Conservation (phyloP, 768 basidiomycete genomes). For the Amanita pseudoporphyria region DNA sequence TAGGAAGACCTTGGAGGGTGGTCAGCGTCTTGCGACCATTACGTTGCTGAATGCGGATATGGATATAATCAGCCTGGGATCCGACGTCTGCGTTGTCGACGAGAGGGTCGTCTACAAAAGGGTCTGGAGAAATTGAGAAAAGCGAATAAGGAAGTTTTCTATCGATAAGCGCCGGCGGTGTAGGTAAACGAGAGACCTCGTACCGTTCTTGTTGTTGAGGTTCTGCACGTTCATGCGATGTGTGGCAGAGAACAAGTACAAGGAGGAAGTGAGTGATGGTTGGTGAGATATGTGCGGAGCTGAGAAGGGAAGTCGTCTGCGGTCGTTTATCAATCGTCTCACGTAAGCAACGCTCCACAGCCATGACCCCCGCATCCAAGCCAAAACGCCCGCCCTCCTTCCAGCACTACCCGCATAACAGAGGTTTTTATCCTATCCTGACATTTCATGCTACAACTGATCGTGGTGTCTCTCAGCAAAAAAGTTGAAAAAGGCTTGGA, state of each 20-base stretch:
- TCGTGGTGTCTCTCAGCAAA: constrained; percentile 40
- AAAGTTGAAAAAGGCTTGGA: constrained; percentile 74
- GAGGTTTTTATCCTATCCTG: constrained; percentile 34
- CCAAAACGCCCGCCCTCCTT: constrained; percentile 64
- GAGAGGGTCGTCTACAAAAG: constrained; percentile 91
- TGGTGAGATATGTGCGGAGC: constrained; percentile 13
- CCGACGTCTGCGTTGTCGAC: constrained; percentile 66
- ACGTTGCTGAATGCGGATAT: constrained; percentile 97
- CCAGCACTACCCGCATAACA: constrained; percentile 48
- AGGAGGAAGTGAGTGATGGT: constrained; percentile 38
- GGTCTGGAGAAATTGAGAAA: constrained; percentile 44
- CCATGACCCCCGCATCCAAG: constrained; percentile 18
- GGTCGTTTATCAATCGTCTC: constrained; percentile 14
- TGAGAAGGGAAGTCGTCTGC: constrained; percentile 20
- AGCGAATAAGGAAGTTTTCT: constrained; percentile 4
- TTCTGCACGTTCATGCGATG: constrained; percentile 96
- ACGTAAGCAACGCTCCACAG: neutral
- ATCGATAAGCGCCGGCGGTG: neutral
- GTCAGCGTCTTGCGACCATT: constrained; percentile 99
- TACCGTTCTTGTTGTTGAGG: constrained; percentile 73
- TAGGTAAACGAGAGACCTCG: constrained; percentile 15
- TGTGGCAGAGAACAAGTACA: constrained; percentile 23
- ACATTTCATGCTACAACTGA: neutral
- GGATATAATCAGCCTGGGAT: constrained; percentile 77
- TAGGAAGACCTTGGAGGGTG: constrained; percentile 91